Base-by-base conservation (phyloP, 1,284 basidiomycete species). In the Tilletia caries region DNA sequence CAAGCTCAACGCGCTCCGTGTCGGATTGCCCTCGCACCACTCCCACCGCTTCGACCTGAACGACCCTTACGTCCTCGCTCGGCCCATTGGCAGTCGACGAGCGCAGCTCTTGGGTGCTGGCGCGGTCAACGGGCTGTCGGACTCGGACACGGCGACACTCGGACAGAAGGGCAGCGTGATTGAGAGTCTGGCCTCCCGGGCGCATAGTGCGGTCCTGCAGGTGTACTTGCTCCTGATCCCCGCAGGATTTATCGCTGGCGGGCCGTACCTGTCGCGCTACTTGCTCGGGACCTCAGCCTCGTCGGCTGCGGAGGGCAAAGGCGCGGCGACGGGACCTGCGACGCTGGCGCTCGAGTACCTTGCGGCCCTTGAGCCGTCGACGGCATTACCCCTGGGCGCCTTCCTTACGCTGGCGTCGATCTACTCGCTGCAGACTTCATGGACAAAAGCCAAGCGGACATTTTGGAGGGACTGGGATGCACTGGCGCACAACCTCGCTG, bases 391-490 rank as follows among this genome's bases (percentile, higher is more conserved):
- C 5, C 29, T 62, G 10, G 27, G 27, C 27, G 58, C 58, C 27
- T n/a, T 62, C 15, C 29, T 62, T 13, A 37, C 58, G 12, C 58
- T 62, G 10, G 27, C 58, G 15, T 12, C 58, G 13, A 62, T 62
- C 58, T 62, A 62, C 58, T 32, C 32, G 33, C 58, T 62, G 8
- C 58, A 62, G n/a, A 33, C 32, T 6, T 62, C 58, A 34, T 62
- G 32, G 29, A 62, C 58, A 8, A 62, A 62, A 29, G 33, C 58
- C 29, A 62, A 62, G 58, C 27, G 58, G 32, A 62, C 6, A 8
- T 62, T 62, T n/a, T 62, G 58, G 58, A 34, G 20, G 58, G 32
- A 62, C 15, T 62, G 29, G 58, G 58, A 62, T 29, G 58, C 58
- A 29, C 32, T 62, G 27, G 58, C 58, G 33, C 32, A 33, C 32